Evolutionary conservation across 345 rosid genomes (phyloP), one percentile per base, ranked within the genome.

Genomic region (Abelmoschus esculentus): DNA sequence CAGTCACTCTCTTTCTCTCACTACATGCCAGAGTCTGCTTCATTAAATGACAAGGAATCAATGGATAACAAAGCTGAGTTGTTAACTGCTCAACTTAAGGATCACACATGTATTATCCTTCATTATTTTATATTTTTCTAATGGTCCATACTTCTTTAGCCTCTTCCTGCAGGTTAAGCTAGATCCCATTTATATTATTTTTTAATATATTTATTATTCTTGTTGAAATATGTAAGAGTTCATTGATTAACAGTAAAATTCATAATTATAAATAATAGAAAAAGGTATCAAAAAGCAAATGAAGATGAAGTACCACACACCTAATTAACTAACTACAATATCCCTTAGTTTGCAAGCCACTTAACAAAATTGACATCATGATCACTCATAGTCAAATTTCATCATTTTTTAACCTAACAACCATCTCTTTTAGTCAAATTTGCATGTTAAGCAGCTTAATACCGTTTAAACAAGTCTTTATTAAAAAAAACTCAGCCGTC

Each of bases 281-380:
- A 36, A 6, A 0, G 40, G 7, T 36, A 36, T 1, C 6, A 36
- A 36, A 55, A 55, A 3, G 13, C 26, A 55, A 55, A 6, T 55
- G 14, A 11, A 55, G 1, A 10, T 26, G 61, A 56, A 56, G 32
- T 5, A 22, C 72, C 74, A 75, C 80, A 82, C 82, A 82, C 91
- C 82, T 82, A 84, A 86, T 86, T 73, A 86, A 80, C 82, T 81
- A 79, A 79, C 83, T 66, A 71, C 36, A 68, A 49, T 78, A 69
- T 83, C 80, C 75, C 90, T 88, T 86, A 72, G 78, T 82, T 86
- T 74, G 80, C 69, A 86, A 84, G 86, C 78, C 82, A 81, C 77
- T 79, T 73, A 77, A 76, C 67, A 49, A 52, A 76, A 63, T 70
- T 59, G 26, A 68, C 61, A 76, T 57, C 61, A 76, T 57, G 1